Base-by-base conservation (phyloP, 305 asterid genomes). In the Fraxinus platypoda region DNA sequence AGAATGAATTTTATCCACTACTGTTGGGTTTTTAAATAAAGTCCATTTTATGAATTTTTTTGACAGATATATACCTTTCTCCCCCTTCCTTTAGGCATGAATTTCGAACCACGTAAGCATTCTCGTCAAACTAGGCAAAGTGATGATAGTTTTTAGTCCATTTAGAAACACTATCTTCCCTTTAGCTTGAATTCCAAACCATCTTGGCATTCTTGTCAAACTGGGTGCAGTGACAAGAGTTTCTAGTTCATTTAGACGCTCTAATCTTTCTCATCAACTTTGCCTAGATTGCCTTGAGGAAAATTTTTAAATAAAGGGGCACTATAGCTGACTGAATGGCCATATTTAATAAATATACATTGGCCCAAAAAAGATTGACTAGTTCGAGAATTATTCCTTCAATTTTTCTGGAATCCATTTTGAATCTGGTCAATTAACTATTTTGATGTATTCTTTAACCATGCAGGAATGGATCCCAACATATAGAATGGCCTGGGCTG, bases 391-490 rank as follows among this genome's bases (percentile, higher is more conserved):
- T 4, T 0, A 1, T 52, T 17, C 62, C 62, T 17, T 17, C 17
- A 54, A n/a, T 54, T 54, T 54, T 8, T 54, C 21, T 17, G 64
- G 11, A 17, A 54, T 54, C 25, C 23, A 54, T 54, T 54, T 3
- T 54, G 9, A 54, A n/a, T 54, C 64, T n/a, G 64, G 9, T n/a
- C 64, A 54, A n/a, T 54, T 54, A 54, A 52, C 25, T 54, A n/a
- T 1, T 66, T 84, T 80, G 71, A 59, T 68, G 38, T 31, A 64
- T 64, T 74, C 82, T 46, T 79, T 59, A 8, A 33, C 52, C 77
- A 52, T 83, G 74, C 79, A 96, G 99, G 99, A 96, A 85, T 93
- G 97, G 97, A 77, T 94, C 87, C 97, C 98, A 9, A 85, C 90
- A 30, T 81, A 81, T 85, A 91, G 94, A 89, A 84, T 87, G 83